phyloP scores from a whole-genome alignment of 805 yeast species.

The Lachancea quebecensis region DNA sequence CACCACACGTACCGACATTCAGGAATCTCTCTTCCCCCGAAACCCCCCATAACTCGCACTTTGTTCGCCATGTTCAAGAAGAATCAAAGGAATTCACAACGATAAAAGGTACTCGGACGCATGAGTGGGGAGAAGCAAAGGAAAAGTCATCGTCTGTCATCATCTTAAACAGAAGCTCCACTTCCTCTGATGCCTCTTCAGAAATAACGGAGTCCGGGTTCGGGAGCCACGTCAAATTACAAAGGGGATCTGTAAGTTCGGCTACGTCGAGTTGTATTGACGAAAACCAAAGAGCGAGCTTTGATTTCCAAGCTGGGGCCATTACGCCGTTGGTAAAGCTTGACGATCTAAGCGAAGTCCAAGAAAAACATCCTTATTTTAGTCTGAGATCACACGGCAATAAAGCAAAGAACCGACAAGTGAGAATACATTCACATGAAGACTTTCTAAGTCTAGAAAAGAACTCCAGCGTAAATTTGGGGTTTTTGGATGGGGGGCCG shows the following conservation, averaged over 20 bases:
- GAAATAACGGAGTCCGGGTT: conserved; percentile 1
- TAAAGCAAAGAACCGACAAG: conserved; percentile 24
- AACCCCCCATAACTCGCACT: background rate
- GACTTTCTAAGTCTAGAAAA: conserved; percentile 20
- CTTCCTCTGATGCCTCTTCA: conserved; percentile 8
- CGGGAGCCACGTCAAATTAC: background rate
- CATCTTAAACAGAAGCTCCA: conserved; percentile 14
- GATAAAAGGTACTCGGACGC: conserved; percentile 43
- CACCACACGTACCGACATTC: conserved; percentile 3
- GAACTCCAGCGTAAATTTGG: conserved; percentile 1
- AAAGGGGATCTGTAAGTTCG: conserved; percentile 4
- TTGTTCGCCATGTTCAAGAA: conserved; percentile 2
- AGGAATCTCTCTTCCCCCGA: conserved; percentile 6
- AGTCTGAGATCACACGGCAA: conserved; percentile 9
- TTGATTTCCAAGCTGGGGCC: background rate
- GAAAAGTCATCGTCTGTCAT: conserved; percentile 19
- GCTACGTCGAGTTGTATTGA: conserved; percentile 2
- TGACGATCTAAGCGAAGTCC: background rate
- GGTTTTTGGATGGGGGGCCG: background rate
- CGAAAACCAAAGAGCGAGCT: background rate
- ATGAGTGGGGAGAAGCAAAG: conserved; percentile 40
- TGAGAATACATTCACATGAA: conserved; percentile 26
- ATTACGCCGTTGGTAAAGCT: background rate
- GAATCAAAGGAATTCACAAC: conserved; percentile 14
- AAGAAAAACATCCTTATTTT: conserved; percentile 7